Evolutionary conservation across 805 yeast species (phyloP).

Genomic region (Saccharomyces mikatae): DNA sequence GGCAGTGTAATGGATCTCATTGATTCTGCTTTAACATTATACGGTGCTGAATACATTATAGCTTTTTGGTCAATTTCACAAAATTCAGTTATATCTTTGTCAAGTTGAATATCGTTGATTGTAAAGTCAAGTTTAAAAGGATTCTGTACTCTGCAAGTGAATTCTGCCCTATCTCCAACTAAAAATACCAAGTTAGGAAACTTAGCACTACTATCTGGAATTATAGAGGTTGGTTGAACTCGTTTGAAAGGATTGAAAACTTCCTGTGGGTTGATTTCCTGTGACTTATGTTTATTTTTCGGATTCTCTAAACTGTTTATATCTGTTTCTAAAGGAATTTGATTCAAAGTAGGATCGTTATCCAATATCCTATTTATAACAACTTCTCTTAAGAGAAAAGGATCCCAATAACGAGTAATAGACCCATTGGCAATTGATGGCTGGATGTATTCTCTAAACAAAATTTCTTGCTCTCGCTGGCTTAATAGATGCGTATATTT

Average conservation of each 20-base stretch:
- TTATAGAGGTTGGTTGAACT: conserved; percentile 7
- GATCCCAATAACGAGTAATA: conserved; percentile 61
- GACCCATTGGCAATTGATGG: conserved; percentile 19
- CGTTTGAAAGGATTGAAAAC: conserved; percentile 50
- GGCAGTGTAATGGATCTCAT: conserved; percentile 30
- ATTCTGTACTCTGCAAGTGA: conserved; percentile 57
- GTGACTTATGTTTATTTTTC: conserved; percentile 6
- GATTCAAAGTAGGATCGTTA: conserved; percentile 8
- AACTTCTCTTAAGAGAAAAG: conserved; percentile 49
- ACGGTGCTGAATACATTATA: conserved; percentile 16
- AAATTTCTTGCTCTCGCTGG: conserved; percentile 46
- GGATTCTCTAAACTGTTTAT: conserved; percentile 9
- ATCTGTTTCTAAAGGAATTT: conserved; percentile 13
- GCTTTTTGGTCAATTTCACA: conserved; percentile 14
- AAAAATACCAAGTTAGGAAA: conserved; percentile 19
- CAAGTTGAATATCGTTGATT: conserved; percentile 41
- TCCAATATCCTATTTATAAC: conserved; percentile 28
- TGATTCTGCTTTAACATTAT: conserved; percentile 34
- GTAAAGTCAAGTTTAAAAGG: conserved; percentile 72
- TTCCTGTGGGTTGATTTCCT: conserved; percentile 31
- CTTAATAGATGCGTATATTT: conserved; percentile 48
- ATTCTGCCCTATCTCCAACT: conserved; percentile 57
- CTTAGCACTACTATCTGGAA: neutral
- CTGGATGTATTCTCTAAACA: conserved; percentile 27
- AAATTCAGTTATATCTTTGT: conserved; percentile 24